Evolutionary conservation across 352 stramenopile species (phyloP).

Genomic region (Phytopythium litorale): DNA sequence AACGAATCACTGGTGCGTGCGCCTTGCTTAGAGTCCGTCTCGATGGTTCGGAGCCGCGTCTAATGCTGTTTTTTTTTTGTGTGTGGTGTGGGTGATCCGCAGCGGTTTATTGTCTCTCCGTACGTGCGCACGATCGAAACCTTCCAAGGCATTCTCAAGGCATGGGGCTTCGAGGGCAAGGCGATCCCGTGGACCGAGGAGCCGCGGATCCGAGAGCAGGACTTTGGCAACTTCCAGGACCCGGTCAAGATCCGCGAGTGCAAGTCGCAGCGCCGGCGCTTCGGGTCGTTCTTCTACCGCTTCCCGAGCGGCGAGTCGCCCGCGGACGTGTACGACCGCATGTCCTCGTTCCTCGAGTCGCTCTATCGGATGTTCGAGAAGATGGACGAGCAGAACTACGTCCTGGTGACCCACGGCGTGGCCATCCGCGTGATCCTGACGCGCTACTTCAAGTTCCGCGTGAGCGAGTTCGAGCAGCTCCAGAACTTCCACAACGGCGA

Average conservation of each 20-base stretch:
- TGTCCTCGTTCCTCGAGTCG: conserved; percentile 87
- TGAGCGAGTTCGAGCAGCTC: conserved; percentile 81
- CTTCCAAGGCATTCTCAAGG: conserved; percentile 76
- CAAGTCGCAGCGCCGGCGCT: conserved; percentile 69
- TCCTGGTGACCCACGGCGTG: conserved; percentile 86
- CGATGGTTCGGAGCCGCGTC: not conserved
- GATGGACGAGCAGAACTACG: conserved; percentile 71
- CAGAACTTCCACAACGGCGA: conserved; percentile 86
- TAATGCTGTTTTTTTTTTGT: conserved; percentile 1
- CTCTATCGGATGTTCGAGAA: conserved; percentile 86
- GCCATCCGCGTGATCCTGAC: conserved; percentile 87
- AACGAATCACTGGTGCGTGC: conserved; percentile 61
- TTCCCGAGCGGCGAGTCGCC: conserved; percentile 86
- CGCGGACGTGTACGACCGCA: conserved; percentile 86
- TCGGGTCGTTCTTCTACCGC: conserved; percentile 87
- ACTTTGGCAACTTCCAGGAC: conserved; percentile 91
- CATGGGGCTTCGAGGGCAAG: conserved; percentile 49
- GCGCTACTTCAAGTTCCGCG: conserved; percentile 87
- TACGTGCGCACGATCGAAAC: conserved; percentile 87
- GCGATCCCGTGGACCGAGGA: conserved; percentile 78
- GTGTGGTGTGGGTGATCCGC: conserved; percentile 1
- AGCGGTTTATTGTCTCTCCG: conserved; percentile 84
- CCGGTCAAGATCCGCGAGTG: conserved; percentile 77
- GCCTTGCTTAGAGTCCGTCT: not conserved
- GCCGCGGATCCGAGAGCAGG: conserved; percentile 84